Conservation (phyloP, 305 asterid genomes). For the Solanum hybrid region DNA sequence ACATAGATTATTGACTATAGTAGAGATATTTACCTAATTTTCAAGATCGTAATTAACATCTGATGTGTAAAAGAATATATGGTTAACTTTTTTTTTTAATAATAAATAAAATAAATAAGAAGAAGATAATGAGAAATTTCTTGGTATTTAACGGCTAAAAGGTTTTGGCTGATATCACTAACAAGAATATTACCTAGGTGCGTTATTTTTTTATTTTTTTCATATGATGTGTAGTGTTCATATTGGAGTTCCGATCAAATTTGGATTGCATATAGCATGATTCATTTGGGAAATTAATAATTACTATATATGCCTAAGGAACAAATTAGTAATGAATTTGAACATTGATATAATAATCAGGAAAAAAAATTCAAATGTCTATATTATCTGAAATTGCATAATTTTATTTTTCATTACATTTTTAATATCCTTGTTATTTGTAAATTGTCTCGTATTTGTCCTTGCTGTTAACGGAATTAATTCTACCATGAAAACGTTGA, state of each 20-base stretch:
- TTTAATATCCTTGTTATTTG: neutral
- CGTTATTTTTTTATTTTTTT: neutral
- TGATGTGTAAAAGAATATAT: neutral
- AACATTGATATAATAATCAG: neutral
- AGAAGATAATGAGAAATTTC: neutral
- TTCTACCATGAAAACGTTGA: neutral
- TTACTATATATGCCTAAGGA: neutral
- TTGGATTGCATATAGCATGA: no score
- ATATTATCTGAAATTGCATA: neutral
- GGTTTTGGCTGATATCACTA: neutral
- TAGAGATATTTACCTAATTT: neutral
- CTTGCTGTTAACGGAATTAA: neutral
- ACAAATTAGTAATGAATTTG: neutral
- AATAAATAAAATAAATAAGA: neutral
- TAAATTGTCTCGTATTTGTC: neutral
- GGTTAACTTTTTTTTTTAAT: neutral
- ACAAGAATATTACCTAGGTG: neutral
- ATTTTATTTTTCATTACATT: neutral
- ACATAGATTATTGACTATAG: neutral
- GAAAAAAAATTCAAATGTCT: neutral
- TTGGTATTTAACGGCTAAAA: neutral
- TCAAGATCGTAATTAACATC: neutral
- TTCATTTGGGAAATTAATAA: no score
- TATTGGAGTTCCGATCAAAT: no score
- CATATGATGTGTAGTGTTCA: neutral